phyloP scores from a whole-genome alignment of 1,284 basidiomycete genomes.

The Waitea zeae region DNA sequence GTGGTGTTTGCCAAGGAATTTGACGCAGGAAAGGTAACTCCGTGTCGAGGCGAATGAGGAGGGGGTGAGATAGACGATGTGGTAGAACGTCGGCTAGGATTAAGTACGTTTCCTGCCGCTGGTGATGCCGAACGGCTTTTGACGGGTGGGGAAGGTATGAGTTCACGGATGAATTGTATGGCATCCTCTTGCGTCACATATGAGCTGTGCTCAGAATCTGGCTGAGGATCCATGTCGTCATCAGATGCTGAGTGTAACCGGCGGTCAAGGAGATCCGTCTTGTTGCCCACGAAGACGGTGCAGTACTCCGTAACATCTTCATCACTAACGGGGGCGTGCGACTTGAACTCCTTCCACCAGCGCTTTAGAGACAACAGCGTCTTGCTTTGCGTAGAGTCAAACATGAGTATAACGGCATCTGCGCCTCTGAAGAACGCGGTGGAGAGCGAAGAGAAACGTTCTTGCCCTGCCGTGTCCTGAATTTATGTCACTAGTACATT shows the following conservation, averaged over 20 bases:
- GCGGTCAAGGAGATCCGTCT: conserved; percentile 34
- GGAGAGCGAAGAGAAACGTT: conserved; percentile 67
- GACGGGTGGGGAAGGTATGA: conserved; percentile 30
- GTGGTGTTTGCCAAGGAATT: no score
- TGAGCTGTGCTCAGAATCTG: conserved; percentile 5
- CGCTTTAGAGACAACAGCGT: conserved; percentile 40
- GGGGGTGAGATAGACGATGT: no score
- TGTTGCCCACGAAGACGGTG: conserved; percentile 66
- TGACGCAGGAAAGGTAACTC: no score
- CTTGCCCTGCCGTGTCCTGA: conserved; percentile 67
- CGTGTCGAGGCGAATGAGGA: no score
- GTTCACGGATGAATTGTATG: conserved; percentile 29
- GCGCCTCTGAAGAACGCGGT: conserved; percentile 71
- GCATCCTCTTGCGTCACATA: conserved; percentile 19
- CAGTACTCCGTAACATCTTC: conserved; percentile 48
- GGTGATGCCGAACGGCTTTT: conserved; percentile 10
- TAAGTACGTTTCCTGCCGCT: conserved; percentile 5
- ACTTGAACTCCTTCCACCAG: conserved; percentile 66
- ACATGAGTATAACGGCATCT: conserved; percentile 68
- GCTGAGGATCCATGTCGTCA: conserved; percentile 6
- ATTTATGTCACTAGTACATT: not conserved
- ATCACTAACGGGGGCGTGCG: conserved; percentile 43
- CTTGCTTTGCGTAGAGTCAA: conserved; percentile 49
- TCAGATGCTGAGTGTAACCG: not conserved
- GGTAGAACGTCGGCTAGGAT: conserved; percentile 9